Evolutionary conservation across 192 early-diverging fungal genomes (phyloP), one percentile per base, ranked within the genome.

Genomic region (Entophlyctis helioformis): DNA sequence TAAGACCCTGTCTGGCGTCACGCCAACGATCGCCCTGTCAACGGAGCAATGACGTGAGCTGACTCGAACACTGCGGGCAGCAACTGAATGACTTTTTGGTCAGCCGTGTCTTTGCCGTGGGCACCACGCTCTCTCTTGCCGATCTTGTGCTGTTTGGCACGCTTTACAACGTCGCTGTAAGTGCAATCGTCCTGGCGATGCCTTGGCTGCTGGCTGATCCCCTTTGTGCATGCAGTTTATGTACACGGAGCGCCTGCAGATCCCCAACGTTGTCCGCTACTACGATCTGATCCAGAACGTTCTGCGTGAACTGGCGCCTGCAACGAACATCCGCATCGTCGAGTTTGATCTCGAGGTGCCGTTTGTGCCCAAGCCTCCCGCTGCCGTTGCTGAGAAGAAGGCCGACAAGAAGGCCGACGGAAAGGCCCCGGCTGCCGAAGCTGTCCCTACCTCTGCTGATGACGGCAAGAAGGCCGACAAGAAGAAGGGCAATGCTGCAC

Each of bases 231-330:
- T 8, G 29, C 29, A 36, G 10, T 43, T 50, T 32, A 26, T 36
- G 31, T 35, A 33, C 21, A 25, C 24, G 20, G 44, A 51, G 24
- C 37, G 48, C 33, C 39, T 42, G 11, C 11, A 42, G 19, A 19
- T 33, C n/a, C 38, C 47, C 41, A 56, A 56, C 32, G 48, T 56
- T 21, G 33, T 44, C 36, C 39, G 54, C 28, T 56, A 56, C 33
- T 56, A 35, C 21, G 54, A 56, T 27, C 44, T 56, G 24, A 42
- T 56, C 27, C 54, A 56, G 44, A 37, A 56, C 25, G 26, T 56
- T 26, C 39, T 56, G 2, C 26, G 11, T 9, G 54, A 56, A 50
- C 39, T 39, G 10, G 42, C 22, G 4, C 34, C 37, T 24, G 35
- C 28, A 18, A 33, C 36, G 29, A 36, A 29, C 31, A 27, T 50